Evolutionary conservation across 2,329 filamentous ascomycete genomes (phyloP).

Genomic region (Botrytis fabae): DNA sequence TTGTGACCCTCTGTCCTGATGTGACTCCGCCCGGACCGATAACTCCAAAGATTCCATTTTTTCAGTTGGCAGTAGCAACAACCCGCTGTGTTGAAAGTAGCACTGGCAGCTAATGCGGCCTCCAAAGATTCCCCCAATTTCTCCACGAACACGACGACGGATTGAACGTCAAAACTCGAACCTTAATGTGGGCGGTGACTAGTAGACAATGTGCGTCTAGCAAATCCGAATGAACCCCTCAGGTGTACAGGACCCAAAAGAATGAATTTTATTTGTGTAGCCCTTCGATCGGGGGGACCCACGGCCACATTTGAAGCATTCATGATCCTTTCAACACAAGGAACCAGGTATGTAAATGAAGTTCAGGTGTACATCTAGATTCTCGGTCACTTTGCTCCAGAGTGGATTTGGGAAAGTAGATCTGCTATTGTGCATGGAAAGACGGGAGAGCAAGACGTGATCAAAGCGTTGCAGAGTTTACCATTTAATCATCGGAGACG

Average conservation of each 20-base stretch:
- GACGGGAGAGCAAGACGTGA: conserved; percentile 13
- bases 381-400: conserved; percentile 3
- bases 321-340: not conserved
- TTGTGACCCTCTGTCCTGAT: conserved; percentile 30
- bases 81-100: not conserved
- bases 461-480: not conserved
- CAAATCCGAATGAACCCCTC: not conserved
- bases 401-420: conserved; percentile 7
- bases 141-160: not conserved
- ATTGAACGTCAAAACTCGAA: not conserved
- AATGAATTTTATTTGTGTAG: conserved; percentile 7
- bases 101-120: not conserved
- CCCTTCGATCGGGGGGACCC: not conserved
- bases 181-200: not conserved
- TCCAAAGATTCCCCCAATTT: conserved; percentile 7
- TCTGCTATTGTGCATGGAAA: conserved; percentile 7
- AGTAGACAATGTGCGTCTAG: not conserved
- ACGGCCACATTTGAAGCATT: conserved; percentile 12
- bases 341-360: conserved; percentile 14
- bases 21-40: not conserved
- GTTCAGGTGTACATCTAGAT: conserved; percentile 2
- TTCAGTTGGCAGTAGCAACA: not conserved
- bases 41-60: conserved; percentile 13
- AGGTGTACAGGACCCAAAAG: not conserved
- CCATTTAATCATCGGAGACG: not conserved